Evolutionary conservation across 805 yeast genomes (phyloP).

Genomic region (Barnettozyma vustinii): DNA sequence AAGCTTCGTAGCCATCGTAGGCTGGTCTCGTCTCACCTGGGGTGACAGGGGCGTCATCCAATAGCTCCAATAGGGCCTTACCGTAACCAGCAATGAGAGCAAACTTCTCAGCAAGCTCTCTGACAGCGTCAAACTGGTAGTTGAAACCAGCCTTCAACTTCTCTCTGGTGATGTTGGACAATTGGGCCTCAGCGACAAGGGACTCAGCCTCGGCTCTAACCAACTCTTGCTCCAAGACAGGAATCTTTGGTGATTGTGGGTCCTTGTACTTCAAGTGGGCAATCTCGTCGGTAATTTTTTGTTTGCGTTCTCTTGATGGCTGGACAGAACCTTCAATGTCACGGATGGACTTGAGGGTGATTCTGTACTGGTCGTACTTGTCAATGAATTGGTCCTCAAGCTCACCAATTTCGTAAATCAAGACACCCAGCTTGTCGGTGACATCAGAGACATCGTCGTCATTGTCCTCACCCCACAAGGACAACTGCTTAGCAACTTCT

Average conservation of each 20-base stretch:
- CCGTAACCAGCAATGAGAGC: slow-evolving; percentile 89
- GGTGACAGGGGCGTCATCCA: slow-evolving; percentile 81
- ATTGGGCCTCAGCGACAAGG: slow-evolving; percentile 86
- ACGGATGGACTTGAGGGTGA: slow-evolving; percentile 74
- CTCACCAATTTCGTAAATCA: slow-evolving; percentile 79
- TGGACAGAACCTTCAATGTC: slow-evolving; percentile 85
- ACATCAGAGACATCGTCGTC: slow-evolving; percentile 84
- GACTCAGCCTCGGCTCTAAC: slow-evolving; percentile 92
- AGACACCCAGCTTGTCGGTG: slow-evolving; percentile 81
- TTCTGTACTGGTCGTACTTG: slow-evolving; percentile 80
- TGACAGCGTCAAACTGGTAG: slow-evolving; percentile 79
- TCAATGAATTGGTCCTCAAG: slow-evolving; percentile 84
- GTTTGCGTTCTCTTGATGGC: slow-evolving; percentile 84
- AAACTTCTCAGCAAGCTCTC: slow-evolving; percentile 81
- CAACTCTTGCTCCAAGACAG: slow-evolving; percentile 79
- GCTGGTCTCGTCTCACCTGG: slow-evolving; percentile 93
- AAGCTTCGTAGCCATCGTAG: slow-evolving; percentile 84
- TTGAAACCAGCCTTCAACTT: slow-evolving; percentile 79
- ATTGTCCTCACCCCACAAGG: slow-evolving; percentile 82
- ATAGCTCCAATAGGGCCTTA: slow-evolving; percentile 74
- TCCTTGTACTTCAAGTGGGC: slow-evolving; percentile 81
- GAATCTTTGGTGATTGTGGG: slow-evolving; percentile 75
- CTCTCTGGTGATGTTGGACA: slow-evolving; percentile 83
- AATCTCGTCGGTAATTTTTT: slow-evolving; percentile 78
- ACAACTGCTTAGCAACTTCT: slow-evolving; percentile 76